Conservation (phyloP, 2,329 filamentous ascomycete species). For the Fusarium nanum region DNA sequence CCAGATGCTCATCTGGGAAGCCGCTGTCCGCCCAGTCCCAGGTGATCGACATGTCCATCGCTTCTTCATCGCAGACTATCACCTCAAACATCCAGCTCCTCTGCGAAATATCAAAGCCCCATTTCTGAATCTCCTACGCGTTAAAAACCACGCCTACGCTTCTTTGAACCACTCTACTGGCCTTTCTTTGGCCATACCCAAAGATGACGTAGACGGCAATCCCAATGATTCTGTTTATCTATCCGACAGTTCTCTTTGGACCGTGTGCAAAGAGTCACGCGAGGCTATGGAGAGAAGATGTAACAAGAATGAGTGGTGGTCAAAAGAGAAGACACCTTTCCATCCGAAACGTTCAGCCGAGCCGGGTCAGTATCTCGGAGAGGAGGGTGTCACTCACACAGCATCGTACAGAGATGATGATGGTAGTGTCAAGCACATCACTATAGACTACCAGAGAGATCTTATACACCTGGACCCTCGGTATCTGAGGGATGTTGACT, state of each 20-base stretch:
- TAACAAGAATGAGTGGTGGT: slow-evolving; percentile 34
- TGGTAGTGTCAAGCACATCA: background rate
- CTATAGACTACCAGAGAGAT: slow-evolving; percentile 10
- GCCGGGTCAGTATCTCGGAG: background rate
- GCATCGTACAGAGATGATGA: slow-evolving; percentile 9
- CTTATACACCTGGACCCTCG: slow-evolving; percentile 20
- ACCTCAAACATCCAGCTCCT: background rate
- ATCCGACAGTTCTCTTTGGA: slow-evolving; percentile 28
- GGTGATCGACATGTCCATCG: slow-evolving; percentile 25
- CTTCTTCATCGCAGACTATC: slow-evolving; percentile 18
- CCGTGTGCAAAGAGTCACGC: slow-evolving; percentile 14
- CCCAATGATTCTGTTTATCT: slow-evolving; percentile 29
- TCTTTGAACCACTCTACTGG: background rate
- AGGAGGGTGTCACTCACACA: background rate
- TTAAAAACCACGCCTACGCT: accelerated
- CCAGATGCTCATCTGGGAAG: slow-evolving; percentile 24
- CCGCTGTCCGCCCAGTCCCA: slow-evolving; percentile 4
- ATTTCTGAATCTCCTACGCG: background rate
- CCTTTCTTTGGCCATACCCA: slow-evolving; percentile 5
- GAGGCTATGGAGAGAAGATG: slow-evolving; percentile 21
- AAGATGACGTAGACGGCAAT: background rate
- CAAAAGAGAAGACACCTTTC: background rate
- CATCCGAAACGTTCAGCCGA: slow-evolving; percentile 3
- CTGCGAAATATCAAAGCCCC: background rate
- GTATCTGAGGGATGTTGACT: background rate